Base-by-base conservation (phyloP, 1,139 yeast genomes). In the Suhomyces bolitotheri region DNA sequence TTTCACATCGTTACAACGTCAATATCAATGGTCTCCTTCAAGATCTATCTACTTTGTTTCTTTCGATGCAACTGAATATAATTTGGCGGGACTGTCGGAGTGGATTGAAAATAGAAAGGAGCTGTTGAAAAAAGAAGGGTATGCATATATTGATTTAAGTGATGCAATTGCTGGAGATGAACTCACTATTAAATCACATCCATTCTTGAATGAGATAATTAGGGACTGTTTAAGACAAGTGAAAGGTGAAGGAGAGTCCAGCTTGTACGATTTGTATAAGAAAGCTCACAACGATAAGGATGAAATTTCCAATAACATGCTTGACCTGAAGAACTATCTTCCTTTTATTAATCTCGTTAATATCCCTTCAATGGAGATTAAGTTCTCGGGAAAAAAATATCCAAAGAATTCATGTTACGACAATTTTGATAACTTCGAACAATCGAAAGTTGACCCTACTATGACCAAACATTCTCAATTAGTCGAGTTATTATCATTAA, bases 61-160 rank as follows among this genome's bases (percentile, higher is more conserved):
- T 2, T 89, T 88, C 70, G 96, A 90, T 50, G 97, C 87, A 1
- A 70, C 85, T 0, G 81, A 83, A 43, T 89, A 84, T 52, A 90
- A 89, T 51, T 64, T 76, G 49, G 95, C 94, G 0, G 98, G 98
- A 0, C 73, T 89, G 25, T 73, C 94, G 0, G 94, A 85, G 51
- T 81, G 92, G 78, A 73, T 83, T 5, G 88, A 85, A 49, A 66
- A 70, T 25, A 74, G 77, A 42, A 60, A 67, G 16, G 73, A 74
- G 15, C 70, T 68, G 27, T 62, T 88, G 23, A 63, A 71, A 39
- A 69, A 76, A 31, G 82, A 82, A 44, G 86, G 87, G 0, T 80
- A 77, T 48, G 73, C 87, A 0, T 86, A 86, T 49, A 72, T 92
- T 41, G 96, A 92, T 53, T 66, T 92, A 29, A 83, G 82, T 49